Evolutionary conservation across 2,329 filamentous ascomycete genomes (phyloP), one percentile per base, ranked within the genome.

Genomic region (Fusarium liriodendri): DNA sequence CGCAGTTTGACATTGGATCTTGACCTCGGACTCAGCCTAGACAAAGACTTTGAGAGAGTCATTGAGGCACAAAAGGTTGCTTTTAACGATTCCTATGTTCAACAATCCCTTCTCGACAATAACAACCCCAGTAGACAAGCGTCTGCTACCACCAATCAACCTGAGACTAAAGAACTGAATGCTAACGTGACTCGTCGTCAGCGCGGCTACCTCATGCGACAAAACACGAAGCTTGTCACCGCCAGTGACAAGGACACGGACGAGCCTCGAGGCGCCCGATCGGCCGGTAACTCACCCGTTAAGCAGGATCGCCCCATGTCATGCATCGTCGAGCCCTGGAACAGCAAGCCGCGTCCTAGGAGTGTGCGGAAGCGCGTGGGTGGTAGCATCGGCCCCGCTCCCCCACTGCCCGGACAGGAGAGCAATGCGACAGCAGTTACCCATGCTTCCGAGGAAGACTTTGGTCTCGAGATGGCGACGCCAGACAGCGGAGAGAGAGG

Each of bases 251-350:
- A 93, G 74, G 88, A 93, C 71, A 84, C 86, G 35, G 86, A 92
- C 81, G 80, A 91, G 83, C 74, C 84, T 74, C 83, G 86, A 82
- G 82, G 87, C 27, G 87, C 87, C 25, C 89, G 90, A 64, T 91
- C 92, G 32, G 90, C 89, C 16, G 90, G 89, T 18, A 92, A 90
- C 78, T 94, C 93, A 7, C 91, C 94, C 5, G 80, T 91, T 33
- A 94, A 97, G 79, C 91, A 94, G 78, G 87, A 90, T 6, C 95
- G 95, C 55, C 94, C 95, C 37, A 94, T 97, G 82, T 97, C 95
- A 2, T 98, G 97, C 94, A 97, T 95, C 16, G 97, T 97, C 6
- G 97, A 98, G 84, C 97, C 97, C 18, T 99, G 97, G 97, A 98
- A 97, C 83, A 91, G 92, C 69, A 94, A 95, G 82, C 83, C 88